Evolutionary conservation across 2,329 filamentous ascomycete genomes (phyloP).

Genomic region (Trichoderma brevicompactum): DNA sequence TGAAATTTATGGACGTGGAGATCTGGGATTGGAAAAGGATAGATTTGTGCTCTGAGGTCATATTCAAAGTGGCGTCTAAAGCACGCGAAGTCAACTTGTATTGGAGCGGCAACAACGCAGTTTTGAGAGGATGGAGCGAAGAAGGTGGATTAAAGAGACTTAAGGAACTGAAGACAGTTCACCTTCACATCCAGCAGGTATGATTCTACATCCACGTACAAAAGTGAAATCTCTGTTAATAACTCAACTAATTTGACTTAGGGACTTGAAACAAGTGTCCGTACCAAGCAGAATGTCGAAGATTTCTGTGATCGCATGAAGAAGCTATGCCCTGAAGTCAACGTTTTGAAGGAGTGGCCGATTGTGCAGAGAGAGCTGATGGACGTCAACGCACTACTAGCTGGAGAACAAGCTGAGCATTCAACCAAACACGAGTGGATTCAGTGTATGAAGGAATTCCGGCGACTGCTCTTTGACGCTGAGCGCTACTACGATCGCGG

Average conservation of each 20-base stretch:
- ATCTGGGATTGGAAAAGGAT: constrained; percentile 40
- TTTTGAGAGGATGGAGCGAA: constrained; percentile 41
- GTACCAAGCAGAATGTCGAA: constrained; percentile 30
- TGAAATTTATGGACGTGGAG: constrained; percentile 37
- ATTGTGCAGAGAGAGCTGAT: constrained; percentile 21
- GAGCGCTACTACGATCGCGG: constrained; percentile 26
- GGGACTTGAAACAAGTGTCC: constrained; percentile 32
- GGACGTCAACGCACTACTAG: constrained; percentile 2
- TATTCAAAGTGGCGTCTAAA: constrained; percentile 29
- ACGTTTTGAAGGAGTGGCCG: constrained; percentile 26
- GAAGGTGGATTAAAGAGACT: constrained; percentile 35
- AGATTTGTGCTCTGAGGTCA: constrained; percentile 38
- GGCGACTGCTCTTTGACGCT: constrained; percentile 32
- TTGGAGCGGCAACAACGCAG: constrained; percentile 42
- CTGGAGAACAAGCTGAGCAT: constrained; percentile 28
- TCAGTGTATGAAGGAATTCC: constrained; percentile 36
- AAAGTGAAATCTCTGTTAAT: neutral
- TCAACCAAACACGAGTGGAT: constrained; percentile 37
- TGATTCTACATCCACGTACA: neutral
- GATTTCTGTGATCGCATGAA: constrained; percentile 31
- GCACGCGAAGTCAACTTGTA: constrained; percentile 35
- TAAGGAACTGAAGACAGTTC: constrained; percentile 34
- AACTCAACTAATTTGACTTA: neutral
- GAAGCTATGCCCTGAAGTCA: constrained; percentile 27
- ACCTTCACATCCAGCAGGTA: constrained; percentile 34